Evolutionary conservation across 1,284 basidiomycete species (phyloP).

Genomic region (Phaffia rhodozyma): DNA sequence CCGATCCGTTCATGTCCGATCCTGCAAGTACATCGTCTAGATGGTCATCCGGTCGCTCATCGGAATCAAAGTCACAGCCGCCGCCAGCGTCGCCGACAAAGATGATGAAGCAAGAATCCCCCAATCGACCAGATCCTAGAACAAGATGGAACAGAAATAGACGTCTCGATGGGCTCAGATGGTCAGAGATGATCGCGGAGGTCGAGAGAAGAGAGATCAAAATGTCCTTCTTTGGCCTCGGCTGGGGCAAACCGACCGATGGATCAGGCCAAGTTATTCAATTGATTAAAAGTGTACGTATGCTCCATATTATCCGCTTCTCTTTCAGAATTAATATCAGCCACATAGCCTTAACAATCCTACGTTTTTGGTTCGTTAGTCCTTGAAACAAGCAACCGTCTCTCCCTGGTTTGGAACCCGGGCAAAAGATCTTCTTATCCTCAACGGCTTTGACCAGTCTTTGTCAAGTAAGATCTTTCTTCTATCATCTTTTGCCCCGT

Average conservation of each 20-base stretch:
- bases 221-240: no score
- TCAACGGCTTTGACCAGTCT: neutral
- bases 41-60: neutral
- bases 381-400: no score
- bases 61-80: neutral
- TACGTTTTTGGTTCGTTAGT: neutral
- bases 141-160: slow-evolving; percentile 6
- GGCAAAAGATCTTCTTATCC: neutral
- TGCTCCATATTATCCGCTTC: neutral
- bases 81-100: neutral
- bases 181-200: neutral
- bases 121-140: neutral
- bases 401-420: slow-evolving; percentile 3
- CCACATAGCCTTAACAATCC: neutral
- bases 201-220: no score
- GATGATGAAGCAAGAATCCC: no score
- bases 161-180: slow-evolving; percentile 6
- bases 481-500: neutral
- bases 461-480: neutral
- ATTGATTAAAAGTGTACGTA: no score
- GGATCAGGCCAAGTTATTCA: no score
- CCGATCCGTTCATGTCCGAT: neutral
- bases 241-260: no score
- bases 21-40: neutral
- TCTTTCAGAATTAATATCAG: neutral